Conservation (phyloP, 2,329 filamentous ascomycete genomes). For the Monosporascus cannonballus region DNA sequence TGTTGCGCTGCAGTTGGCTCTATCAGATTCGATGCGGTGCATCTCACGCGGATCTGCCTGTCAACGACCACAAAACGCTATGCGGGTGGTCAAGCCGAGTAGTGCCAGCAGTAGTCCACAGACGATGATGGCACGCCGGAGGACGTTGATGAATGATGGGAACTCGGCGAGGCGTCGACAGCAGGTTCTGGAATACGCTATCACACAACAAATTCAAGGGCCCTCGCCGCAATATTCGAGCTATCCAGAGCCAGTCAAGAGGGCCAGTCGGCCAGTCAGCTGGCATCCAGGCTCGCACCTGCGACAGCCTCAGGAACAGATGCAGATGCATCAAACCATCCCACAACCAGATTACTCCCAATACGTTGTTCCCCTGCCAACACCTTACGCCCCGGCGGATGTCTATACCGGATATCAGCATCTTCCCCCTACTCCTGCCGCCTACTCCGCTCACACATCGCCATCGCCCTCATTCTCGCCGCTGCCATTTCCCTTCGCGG, state of each 20-base stretch:
- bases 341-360: conserved; percentile 28
- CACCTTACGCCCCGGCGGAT: conserved; percentile 36
- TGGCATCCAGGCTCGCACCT: conserved; percentile 65
- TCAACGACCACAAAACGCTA: conserved; percentile 42
- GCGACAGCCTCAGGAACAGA: conserved; percentile 25
- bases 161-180: conserved; percentile 39
- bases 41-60: conserved; percentile 44
- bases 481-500: conserved; percentile 40
- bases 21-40: conserved; percentile 40
- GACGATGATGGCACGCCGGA: conserved; percentile 44
- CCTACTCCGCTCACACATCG: conserved; percentile 54
- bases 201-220: conserved; percentile 30
- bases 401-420: conserved; percentile 35
- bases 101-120: conserved; percentile 66
- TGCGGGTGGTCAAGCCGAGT: conserved; percentile 58
- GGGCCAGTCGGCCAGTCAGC: conserved; percentile 57
- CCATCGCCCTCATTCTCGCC: conserved; percentile 51
- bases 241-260: conserved; percentile 28
- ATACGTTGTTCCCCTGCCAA: conserved; percentile 33
- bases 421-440: conserved; percentile 45
- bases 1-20: conserved; percentile 44
- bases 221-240: conserved; percentile 17
- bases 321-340: conserved; percentile 30
- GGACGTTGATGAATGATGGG: conserved; percentile 49
- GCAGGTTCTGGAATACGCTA: conserved; percentile 40